These are phyloP conservation scores for Sphaceloma murrayae DNA, from an alignment of 2,329 filamentous ascomycete species.

Conservation along the genomic window DNA sequence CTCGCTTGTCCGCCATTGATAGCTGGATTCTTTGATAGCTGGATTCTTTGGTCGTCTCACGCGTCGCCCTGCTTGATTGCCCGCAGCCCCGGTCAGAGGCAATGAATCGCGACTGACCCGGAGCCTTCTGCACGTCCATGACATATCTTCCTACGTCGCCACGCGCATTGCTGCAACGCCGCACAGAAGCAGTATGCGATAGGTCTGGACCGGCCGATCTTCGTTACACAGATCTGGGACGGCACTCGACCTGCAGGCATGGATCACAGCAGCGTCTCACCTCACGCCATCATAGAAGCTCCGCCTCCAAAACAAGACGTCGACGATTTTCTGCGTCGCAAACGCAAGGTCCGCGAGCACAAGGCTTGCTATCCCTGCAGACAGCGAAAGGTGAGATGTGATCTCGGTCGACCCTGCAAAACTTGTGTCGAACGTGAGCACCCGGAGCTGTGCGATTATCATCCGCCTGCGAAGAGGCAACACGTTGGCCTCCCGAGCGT, in stretches of 20 bases:
- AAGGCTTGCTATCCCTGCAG: conserved; percentile 45
- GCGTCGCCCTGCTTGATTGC: neutral
- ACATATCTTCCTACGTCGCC: neutral
- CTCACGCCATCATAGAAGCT: conserved; percentile 17
- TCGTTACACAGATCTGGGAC: conserved; percentile 10
- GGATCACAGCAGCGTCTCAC: conserved; percentile 16
- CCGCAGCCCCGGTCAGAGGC: neutral
- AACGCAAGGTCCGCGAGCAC: conserved; percentile 43
- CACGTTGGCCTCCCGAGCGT: conserved; percentile 19
- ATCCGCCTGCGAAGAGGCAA: conserved; percentile 31
- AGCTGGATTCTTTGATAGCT: conserved; percentile 2
- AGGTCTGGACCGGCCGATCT: conserved; percentile 2
- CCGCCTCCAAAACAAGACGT: conserved; percentile 36
- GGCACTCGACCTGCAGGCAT: conserved; percentile 13
- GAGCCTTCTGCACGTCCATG: neutral
- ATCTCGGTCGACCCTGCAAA: conserved; percentile 39
- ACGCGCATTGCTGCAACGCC: neutral
- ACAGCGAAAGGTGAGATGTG: conserved; percentile 38
- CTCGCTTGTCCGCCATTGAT: too few relatives aligned
- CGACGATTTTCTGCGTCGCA: conserved; percentile 41
- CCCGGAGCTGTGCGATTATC: conserved; percentile 40
- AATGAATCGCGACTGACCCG: neutral
- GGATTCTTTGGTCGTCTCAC: neutral
- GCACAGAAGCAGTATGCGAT: conserved; percentile 4
- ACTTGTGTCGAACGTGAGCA: conserved; percentile 43